These are phyloP conservation scores for Trypanosoma avium DNA, from an alignment of 208 protist species.

Conservation along the genomic window DNA sequence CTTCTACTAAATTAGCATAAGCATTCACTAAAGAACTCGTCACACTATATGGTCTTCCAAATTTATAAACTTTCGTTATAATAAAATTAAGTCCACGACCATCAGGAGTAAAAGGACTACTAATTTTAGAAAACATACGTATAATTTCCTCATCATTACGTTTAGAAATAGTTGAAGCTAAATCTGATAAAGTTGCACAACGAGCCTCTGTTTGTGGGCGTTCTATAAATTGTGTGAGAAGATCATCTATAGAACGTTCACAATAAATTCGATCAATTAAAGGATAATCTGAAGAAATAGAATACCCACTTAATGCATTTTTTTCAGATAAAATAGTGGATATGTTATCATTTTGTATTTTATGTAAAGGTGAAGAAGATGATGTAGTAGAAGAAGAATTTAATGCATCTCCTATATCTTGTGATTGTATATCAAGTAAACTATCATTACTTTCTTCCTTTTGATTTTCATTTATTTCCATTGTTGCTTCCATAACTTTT, in stretches of 20 bases:
- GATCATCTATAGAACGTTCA: constrained; percentile 59
- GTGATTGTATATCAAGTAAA: neutral
- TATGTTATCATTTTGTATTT: too few species aligned
- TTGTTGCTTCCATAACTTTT: constrained; percentile 8
- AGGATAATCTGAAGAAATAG: constrained; percentile 41
- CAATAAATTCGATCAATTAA: constrained; percentile 77
- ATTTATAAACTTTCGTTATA: constrained; percentile 51
- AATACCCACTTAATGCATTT: constrained; percentile 53
- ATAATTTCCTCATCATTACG: constrained; percentile 69
- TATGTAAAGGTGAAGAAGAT: neutral
- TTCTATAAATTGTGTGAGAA: constrained; percentile 65
- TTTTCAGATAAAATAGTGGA: too few species aligned
- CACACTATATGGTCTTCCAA: constrained; percentile 66
- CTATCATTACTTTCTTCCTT: neutral
- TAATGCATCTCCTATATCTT: neutral
- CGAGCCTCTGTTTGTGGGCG: constrained; percentile 64
- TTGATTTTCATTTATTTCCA: neutral
- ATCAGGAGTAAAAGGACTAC: constrained; percentile 59
- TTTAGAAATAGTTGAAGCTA: constrained; percentile 56
- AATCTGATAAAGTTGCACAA: constrained; percentile 70
- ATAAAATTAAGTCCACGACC: constrained; percentile 81
- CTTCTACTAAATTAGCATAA: constrained; percentile 65
- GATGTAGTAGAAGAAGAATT: neutral
- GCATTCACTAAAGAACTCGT: constrained; percentile 55
- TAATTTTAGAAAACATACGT: constrained; percentile 66